Percentiles rank a stretch among this genome's conserved stretches.
Conservation (phyloP, 805 yeast species). For the Wickerhamiella allomyrinae region DNA sequence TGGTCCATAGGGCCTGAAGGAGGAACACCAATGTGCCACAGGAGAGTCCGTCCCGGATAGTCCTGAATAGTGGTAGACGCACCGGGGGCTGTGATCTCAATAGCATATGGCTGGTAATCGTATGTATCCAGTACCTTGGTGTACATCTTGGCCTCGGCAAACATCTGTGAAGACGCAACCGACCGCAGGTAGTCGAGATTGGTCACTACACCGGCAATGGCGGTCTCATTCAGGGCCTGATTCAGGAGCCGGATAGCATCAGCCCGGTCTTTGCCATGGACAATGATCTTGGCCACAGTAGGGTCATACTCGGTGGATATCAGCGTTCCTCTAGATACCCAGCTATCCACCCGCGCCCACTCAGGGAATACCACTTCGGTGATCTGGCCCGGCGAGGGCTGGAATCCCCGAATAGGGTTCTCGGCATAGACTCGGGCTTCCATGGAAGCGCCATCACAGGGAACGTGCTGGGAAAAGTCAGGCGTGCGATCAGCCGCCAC, state of each 20-base stretch:
- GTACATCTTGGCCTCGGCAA: conserved; percentile 66
- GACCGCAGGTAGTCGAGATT: conserved; percentile 81
- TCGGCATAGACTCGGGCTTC: conserved; percentile 96
- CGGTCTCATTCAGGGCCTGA: conserved; percentile 73
- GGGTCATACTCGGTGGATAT: conserved; percentile 93
- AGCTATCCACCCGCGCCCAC: conserved; percentile 89
- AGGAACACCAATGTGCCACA: conserved; percentile 90
- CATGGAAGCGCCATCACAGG: conserved; percentile 77
- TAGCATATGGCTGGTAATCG: conserved; percentile 65
- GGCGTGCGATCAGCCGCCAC: conserved; percentile 88
- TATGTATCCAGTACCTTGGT: conserved; percentile 79
- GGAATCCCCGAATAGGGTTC: conserved; percentile 86
- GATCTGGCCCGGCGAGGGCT: conserved; percentile 93
- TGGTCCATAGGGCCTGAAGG: conserved; percentile 98
- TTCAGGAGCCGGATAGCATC: conserved; percentile 71
- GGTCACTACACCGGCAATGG: conserved; percentile 75
- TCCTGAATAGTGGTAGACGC: conserved; percentile 95
- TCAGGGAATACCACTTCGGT: conserved; percentile 73
- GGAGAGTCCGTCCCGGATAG: conserved; percentile 77
- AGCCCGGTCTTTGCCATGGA: conserved; percentile 75
- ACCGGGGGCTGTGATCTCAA: conserved; percentile 80
- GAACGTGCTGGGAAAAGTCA: conserved; percentile 45
- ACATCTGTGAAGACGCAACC: conserved; percentile 73
- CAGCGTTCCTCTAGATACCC: conserved; percentile 82
- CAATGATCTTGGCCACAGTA: conserved; percentile 89